phyloP scores from a whole-genome alignment of 164 flowering plant species.

The Stephania yunnanensis region DNA sequence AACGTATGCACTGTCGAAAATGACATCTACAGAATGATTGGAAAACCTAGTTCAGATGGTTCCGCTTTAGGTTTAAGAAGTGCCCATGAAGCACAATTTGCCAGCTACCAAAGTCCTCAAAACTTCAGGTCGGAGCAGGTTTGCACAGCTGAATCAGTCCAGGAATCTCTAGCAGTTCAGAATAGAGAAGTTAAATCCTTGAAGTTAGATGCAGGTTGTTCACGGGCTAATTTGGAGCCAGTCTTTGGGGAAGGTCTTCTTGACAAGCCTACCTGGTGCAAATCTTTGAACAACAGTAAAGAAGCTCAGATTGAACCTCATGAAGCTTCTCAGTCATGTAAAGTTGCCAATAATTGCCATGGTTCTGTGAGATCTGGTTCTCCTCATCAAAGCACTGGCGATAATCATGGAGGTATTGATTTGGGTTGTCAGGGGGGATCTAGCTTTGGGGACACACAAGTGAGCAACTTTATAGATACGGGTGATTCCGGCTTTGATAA shows the following conservation, averaged over 20 bases:
- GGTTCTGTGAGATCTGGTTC: slow-evolving; percentile 7
- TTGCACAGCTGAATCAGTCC: background rate
- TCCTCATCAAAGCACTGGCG: background rate
- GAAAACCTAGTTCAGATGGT: slow-evolving; percentile 3
- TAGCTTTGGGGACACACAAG: background rate
- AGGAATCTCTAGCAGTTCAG: background rate
- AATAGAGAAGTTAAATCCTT: slow-evolving; percentile 1
- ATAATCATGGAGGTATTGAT: slow-evolving; percentile 4
- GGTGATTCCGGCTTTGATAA: slow-evolving; percentile 1
- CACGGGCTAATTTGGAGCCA: slow-evolving; percentile 24
- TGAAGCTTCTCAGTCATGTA: slow-evolving; percentile 13
- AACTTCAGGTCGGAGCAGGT: slow-evolving; percentile 12
- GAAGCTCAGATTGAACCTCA: slow-evolving; percentile 6
- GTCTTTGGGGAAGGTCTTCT: slow-evolving; percentile 34
- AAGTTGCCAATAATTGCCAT: slow-evolving; percentile 12
- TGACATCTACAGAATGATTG: slow-evolving; percentile 5
- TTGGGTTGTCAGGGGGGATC: background rate
- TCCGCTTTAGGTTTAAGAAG: background rate
- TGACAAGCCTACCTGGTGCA: slow-evolving; percentile 17
- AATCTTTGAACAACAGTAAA: slow-evolving; percentile 10
- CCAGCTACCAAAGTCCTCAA: background rate
- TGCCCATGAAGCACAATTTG: slow-evolving; percentile 6
- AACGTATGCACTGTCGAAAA: slow-evolving; percentile 3
- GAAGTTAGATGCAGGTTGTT: slow-evolving; percentile 1
- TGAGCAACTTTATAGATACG: background rate